Percentiles rank a stretch among this genome's conserved stretches.
These are phyloP conservation scores for Microcyclospora tardicrescens DNA, from an alignment of 2,329 filamentous ascomycete genomes.

Conservation along the genomic window DNA sequence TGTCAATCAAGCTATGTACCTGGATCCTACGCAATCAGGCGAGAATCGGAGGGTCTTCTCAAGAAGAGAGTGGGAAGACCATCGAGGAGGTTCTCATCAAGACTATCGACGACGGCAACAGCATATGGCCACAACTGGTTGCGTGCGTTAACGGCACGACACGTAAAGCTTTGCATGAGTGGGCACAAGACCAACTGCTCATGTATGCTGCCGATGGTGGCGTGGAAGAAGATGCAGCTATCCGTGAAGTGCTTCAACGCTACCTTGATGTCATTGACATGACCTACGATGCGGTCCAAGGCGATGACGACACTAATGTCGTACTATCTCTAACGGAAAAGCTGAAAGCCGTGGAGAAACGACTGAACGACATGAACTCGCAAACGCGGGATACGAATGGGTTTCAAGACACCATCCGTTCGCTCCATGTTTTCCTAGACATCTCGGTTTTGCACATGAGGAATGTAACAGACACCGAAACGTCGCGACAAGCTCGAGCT, in stretches of 20 bases:
- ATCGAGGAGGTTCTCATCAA: constrained; percentile 23
- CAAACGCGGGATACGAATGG: neutral
- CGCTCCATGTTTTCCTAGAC: constrained; percentile 24
- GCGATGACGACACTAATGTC: constrained; percentile 7
- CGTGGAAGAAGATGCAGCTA: constrained; percentile 1
- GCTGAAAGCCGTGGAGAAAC: constrained; percentile 12
- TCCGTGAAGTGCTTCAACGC: constrained; percentile 4
- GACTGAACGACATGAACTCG: constrained; percentile 2
- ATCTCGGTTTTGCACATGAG: constrained; percentile 27
- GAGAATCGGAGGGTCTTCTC: neutral
- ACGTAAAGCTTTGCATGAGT: constrained; percentile 15
- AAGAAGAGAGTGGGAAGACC: constrained; percentile 1
- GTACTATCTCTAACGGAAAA: constrained; percentile 13
- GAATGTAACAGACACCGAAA: constrained; percentile 18
- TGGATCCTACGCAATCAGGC: constrained; percentile 2
- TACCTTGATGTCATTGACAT: constrained; percentile 18
- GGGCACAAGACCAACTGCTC: constrained; percentile 23
- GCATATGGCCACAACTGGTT: constrained; percentile 32
- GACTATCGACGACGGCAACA: constrained; percentile 28
- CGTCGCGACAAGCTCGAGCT: constrained; percentile 12
- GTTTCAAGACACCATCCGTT: neutral
- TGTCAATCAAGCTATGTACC: constrained; percentile 11
- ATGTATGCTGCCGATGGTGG: constrained; percentile 2
- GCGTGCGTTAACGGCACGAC: constrained; percentile 22
- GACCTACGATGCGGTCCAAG: constrained; percentile 9